A percentile compares a stretch with the other conserved stretches of the same genome.
These are phyloP conservation scores for Cynara cardunculus DNA, from an alignment of 129 eudicot species.

Conservation along the genomic window DNA sequence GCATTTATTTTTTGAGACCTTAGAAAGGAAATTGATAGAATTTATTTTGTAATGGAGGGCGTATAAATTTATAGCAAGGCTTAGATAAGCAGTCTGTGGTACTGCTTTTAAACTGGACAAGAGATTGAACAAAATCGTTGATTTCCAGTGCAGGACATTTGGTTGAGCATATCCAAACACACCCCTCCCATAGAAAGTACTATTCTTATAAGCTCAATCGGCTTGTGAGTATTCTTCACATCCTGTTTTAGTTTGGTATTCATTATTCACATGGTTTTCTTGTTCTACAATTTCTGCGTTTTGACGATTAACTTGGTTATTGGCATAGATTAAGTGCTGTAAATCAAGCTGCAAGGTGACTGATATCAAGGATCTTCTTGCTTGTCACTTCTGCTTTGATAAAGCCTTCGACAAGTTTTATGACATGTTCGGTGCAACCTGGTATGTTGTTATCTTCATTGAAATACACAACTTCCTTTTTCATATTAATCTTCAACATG, in stretches of 20 bases:
- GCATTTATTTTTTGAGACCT: too few relatives aligned
- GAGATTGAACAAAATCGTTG: background rate
- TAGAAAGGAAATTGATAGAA: too few relatives aligned
- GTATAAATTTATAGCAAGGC: too few relatives aligned
- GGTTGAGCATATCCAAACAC: slow-evolving; percentile 56
- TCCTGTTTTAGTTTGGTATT: background rate
- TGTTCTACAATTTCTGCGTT: background rate
- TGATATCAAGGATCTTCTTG: slow-evolving; percentile 80
- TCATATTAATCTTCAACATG: background rate
- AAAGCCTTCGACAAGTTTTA: slow-evolving; percentile 96
- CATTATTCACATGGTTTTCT: background rate
- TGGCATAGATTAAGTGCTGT: slow-evolving; percentile 76
- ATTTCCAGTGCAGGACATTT: slow-evolving; percentile 81
- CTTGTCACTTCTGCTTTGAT: slow-evolving; percentile 79
- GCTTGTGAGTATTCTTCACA: slow-evolving; percentile 45
- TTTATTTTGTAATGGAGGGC: too few relatives aligned
- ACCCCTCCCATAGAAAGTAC: slow-evolving; percentile 60
- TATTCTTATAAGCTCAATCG: slow-evolving; percentile 77
- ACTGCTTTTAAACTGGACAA: too few relatives aligned
- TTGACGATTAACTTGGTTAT: background rate
- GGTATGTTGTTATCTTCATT: slow-evolving; percentile 41
- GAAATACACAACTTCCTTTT: background rate
- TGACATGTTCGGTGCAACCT: slow-evolving; percentile 77
- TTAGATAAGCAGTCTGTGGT: too few relatives aligned
- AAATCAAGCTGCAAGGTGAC: slow-evolving; percentile 81